Percentiles rank a stretch among this genome's conserved stretches.
Conservation (phyloP, 1,139 yeast genomes). For the Suhomyces bribrorum region DNA sequence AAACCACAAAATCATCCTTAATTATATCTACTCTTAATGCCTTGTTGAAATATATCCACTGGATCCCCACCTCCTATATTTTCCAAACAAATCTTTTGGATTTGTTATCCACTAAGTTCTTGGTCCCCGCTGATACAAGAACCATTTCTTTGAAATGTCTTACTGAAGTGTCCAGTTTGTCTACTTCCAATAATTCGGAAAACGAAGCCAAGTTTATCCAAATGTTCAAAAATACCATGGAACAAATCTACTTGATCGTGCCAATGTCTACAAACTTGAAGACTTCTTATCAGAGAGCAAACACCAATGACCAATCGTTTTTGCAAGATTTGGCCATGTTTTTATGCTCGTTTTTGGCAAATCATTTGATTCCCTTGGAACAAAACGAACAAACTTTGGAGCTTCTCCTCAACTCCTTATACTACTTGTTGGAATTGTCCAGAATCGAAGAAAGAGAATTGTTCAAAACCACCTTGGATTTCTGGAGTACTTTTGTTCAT, state of each 20-base stretch:
- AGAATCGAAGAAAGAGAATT: constrained; percentile 93
- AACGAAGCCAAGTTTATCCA: constrained; percentile 69
- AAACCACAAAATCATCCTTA: constrained; percentile 78
- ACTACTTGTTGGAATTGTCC: constrained; percentile 80
- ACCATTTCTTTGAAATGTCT: constrained; percentile 85
- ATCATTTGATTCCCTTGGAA: constrained; percentile 77
- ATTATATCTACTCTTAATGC: constrained; percentile 85
- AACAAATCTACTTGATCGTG: constrained; percentile 66
- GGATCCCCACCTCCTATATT: constrained; percentile 91
- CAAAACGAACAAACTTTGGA: constrained; percentile 57
- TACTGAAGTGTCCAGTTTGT: constrained; percentile 81
- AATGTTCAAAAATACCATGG: constrained; percentile 75
- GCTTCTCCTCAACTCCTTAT: constrained; percentile 69
- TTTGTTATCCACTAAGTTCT: constrained; percentile 70
- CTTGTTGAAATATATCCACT: constrained; percentile 80
- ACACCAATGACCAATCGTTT: constrained; percentile 86
- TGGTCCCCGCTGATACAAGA: constrained; percentile 79
- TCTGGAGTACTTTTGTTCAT: constrained; percentile 84
- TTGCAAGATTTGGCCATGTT: constrained; percentile 95
- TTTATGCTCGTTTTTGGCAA: constrained; percentile 77
- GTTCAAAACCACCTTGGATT: constrained; percentile 91
- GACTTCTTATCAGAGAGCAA: constrained; percentile 71
- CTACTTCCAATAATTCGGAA: constrained; percentile 46
- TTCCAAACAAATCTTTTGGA: constrained; percentile 83
- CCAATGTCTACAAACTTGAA: constrained; percentile 77